Evolutionary conservation across 75 land plant species (phyloP), one percentile per base, ranked within the genome.

Genomic region (Selaginella moellendorffii): DNA sequence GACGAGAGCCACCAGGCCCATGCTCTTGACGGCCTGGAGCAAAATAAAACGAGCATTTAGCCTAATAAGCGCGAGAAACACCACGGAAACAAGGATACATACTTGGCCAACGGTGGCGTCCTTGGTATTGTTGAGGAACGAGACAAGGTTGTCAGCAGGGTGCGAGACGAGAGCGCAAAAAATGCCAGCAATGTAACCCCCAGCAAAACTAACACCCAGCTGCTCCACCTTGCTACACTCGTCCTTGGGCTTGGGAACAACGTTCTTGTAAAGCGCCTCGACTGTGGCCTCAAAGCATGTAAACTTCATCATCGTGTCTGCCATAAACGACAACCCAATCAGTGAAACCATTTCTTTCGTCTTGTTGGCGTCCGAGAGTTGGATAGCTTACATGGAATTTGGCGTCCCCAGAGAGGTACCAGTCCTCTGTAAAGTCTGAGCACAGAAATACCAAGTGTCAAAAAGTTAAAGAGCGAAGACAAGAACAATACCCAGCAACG

Each of bases 261-360:
- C n/a, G n/a, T n/a, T n/a, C 62, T 79, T 80, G 74, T 88, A 88
- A 0, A 88, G 51, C 53, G 71, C 54, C 74, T 88, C 95, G 21
- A 88, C 86, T 14, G 78, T 79, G 0, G 70, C 81, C 66, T 88
- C 95, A 66, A 86, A 88, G 26, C 87, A 77, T 1, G 90, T 79
- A 79, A 88, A 86, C 65, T 88, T 88, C 90, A 86, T 86, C 95
- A 88, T 88, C 0, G 92, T 87, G 65, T 86, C 95, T 88, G 86
- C 30, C 53, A n/a, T n/a, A n/a, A n/a, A n/a, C n/a, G n/a, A n/a
- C n/a, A n/a, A n/a, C n/a, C n/a, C n/a, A n/a, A n/a, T n/a, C n/a
- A n/a, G n/a, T n/a, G n/a, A n/a, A n/a, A n/a, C n/a, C n/a, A n/a
- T n/a, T n/a, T n/a, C n/a, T n/a, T n/a, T n/a, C n/a, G n/a, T n/a